Percentiles rank a stretch among this genome's conserved stretches.
These are phyloP conservation scores for Ceriops zippeliana DNA, from an alignment of 345 rosid genomes.

Conservation along the genomic window DNA sequence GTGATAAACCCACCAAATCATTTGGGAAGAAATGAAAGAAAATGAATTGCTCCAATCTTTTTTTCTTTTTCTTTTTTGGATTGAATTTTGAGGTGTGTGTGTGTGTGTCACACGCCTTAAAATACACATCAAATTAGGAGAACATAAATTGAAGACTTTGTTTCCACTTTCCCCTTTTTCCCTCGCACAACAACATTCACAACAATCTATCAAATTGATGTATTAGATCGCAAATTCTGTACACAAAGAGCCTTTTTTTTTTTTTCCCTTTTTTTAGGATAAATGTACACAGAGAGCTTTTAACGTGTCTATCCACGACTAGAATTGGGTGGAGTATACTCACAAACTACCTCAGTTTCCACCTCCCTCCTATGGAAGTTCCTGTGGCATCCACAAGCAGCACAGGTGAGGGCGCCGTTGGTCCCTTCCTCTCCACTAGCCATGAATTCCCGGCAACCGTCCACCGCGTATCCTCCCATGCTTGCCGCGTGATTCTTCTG, in stretches of 20 bases:
- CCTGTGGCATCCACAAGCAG: conserved; percentile 20
- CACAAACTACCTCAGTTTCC: conserved; percentile 57
- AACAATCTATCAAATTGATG: no score
- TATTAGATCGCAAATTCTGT: no score
- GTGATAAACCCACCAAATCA: no score
- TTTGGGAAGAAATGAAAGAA: no score
- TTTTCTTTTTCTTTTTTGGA: no score
- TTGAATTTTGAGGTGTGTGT: no score
- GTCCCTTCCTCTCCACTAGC: conserved; percentile 36
- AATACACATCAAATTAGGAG: no score
- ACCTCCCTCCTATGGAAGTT: conserved; percentile 28
- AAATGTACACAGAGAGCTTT: not conserved
- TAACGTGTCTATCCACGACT: not conserved
- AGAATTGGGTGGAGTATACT: conserved; percentile 43
- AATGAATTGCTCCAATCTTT: no score
- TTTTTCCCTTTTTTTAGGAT: not conserved
- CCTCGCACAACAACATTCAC: no score
- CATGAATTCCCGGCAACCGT: conserved; percentile 70
- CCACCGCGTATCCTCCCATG: conserved; percentile 56
- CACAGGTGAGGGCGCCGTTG: conserved; percentile 1
- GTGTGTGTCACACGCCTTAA: no score
- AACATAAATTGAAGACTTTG: no score
- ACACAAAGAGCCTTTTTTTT: not conserved
- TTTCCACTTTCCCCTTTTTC: no score
- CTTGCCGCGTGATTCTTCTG: conserved; percentile 67